Conservation (phyloP, 179 eudicot genomes). For the Beta corolliflora region DNA sequence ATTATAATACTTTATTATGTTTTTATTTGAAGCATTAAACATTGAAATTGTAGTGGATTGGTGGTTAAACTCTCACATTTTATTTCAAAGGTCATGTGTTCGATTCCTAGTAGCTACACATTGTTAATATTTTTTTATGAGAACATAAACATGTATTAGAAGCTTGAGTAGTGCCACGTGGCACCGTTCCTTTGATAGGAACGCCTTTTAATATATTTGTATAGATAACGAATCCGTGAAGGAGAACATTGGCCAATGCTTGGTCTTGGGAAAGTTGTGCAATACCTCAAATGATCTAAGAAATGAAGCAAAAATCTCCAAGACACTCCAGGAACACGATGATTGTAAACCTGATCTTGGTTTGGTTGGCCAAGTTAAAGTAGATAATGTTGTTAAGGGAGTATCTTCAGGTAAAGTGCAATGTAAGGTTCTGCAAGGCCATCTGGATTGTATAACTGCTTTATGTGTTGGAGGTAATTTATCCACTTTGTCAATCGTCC, state of each 20-base stretch:
- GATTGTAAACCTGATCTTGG: slow-evolving; percentile 33
- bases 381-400: slow-evolving; percentile 49
- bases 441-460: slow-evolving; percentile 77
- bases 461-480: slow-evolving; percentile 75
- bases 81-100: too few relatives aligned
- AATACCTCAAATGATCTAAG: slow-evolving; percentile 26
- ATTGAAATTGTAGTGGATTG: too few relatives aligned
- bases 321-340: slow-evolving; percentile 25
- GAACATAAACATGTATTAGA: too few relatives aligned
- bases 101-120: too few relatives aligned
- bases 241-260: slow-evolving; percentile 35
- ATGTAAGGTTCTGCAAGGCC: slow-evolving; percentile 66
- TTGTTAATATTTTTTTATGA: too few relatives aligned
- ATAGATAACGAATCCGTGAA: slow-evolving; percentile 19
- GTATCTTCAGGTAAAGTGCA: slow-evolving; percentile 44
- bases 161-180: too few relatives aligned
- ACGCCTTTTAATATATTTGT: too few relatives aligned
- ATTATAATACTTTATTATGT: too few relatives aligned
- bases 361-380: slow-evolving; percentile 32
- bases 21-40: too few relatives aligned
- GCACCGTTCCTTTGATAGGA: too few relatives aligned
- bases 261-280: slow-evolving; percentile 62
- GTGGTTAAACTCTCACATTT: too few relatives aligned
- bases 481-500: slow-evolving; percentile 14
- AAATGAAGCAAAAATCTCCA: slow-evolving; percentile 22